phyloP scores from a whole-genome alignment of 1,139 yeast species.

The Yamadazyma atlantica region DNA sequence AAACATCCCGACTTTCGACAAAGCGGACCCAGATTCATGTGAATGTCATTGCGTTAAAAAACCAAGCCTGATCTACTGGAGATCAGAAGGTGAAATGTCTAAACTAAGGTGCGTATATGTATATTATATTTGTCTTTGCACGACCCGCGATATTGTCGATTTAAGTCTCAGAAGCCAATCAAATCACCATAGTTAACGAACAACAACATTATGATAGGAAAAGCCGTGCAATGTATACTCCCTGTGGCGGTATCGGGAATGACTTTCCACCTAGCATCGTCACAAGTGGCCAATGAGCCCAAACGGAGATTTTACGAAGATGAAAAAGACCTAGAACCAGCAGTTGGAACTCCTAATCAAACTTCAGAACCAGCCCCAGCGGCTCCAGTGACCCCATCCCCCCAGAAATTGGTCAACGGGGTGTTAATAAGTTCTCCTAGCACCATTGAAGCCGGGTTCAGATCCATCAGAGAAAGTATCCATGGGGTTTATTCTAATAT shows the following conservation, averaged over 20 bases:
- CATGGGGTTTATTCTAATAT: constrained; percentile 16
- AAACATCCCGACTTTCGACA: no score
- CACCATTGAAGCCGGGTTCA: constrained; percentile 49
- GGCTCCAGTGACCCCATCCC: constrained; percentile 34
- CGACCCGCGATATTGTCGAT: background rate
- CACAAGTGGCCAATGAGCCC: background rate
- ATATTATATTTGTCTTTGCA: background rate
- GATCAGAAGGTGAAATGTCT: no score
- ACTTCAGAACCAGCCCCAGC: constrained; percentile 61
- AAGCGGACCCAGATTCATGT: no score
- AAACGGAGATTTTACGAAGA: constrained; percentile 60
- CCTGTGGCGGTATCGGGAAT: background rate
- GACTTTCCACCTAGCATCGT: background rate
- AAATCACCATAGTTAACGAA: background rate
- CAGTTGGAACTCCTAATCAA: constrained; percentile 49
- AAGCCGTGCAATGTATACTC: background rate
- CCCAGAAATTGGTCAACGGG: constrained; percentile 54
- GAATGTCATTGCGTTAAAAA: no score
- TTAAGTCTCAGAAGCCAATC: background rate
- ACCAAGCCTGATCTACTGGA: no score
- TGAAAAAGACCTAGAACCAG: no score
- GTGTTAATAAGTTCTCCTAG: constrained; percentile 56
- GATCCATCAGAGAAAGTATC: constrained; percentile 41
- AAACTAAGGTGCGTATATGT: no score
- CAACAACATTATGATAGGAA: background rate